Evolutionary conservation across 805 yeast genomes (phyloP).

Genomic region (Ogataea nakhonphanomensis): DNA sequence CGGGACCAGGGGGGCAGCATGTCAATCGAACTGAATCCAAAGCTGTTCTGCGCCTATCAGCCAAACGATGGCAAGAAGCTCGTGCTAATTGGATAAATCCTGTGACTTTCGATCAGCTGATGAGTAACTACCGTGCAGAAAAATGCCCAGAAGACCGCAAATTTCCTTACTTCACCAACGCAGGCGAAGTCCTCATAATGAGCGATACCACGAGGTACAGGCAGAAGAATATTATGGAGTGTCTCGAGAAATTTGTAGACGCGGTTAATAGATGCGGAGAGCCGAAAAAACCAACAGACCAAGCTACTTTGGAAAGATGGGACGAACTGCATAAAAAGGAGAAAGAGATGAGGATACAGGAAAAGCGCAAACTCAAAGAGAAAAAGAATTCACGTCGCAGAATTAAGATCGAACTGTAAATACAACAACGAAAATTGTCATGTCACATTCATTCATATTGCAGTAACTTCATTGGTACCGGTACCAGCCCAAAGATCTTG

Average conservation of each 20-base stretch:
- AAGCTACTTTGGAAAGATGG: conserved; percentile 43
- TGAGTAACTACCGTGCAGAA: conserved; percentile 19
- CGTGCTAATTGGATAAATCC: conserved; percentile 43
- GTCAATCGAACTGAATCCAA: conserved; percentile 57
- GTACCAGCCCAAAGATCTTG: conserved; percentile 64
- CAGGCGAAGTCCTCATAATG: conserved; percentile 27
- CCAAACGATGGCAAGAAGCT: conserved; percentile 37
- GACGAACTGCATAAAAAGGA: conserved; percentile 26
- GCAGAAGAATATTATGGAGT: conserved; percentile 43
- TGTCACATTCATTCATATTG: conserved; percentile 6
- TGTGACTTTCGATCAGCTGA: conserved; percentile 34
- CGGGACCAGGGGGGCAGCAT: conserved; percentile 62
- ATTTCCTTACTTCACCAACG: conserved; percentile 27
- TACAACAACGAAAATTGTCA: conserved; percentile 2
- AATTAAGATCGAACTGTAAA: conserved; percentile 14
- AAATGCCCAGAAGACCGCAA: conserved; percentile 14
- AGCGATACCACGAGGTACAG: conserved; percentile 37
- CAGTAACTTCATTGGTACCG: conserved; percentile 12
- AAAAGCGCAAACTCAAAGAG: conserved; percentile 23
- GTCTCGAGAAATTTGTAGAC: conserved; percentile 41
- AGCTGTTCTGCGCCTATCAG: conserved; percentile 33
- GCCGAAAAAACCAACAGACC: conserved; percentile 38
- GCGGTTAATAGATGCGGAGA: conserved; percentile 39
- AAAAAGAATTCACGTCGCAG: conserved; percentile 23
- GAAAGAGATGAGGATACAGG: conserved; percentile 21